These are phyloP conservation scores for Cystobasidium pallidum DNA, from an alignment of 1,284 basidiomycete genomes.

Conservation along the genomic window DNA sequence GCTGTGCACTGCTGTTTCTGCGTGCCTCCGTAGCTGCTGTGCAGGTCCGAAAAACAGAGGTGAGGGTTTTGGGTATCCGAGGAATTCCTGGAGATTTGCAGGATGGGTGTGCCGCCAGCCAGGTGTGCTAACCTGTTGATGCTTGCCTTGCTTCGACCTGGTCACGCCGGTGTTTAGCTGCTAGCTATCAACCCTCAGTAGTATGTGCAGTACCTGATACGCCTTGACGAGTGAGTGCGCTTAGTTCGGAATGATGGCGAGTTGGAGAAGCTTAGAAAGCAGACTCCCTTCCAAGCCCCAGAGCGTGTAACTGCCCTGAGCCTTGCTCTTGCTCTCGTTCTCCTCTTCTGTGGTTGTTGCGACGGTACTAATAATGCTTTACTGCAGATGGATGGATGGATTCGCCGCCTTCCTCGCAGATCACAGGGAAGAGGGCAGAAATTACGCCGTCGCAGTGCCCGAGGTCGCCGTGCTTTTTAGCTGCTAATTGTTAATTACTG, in stretches of 20 bases:
- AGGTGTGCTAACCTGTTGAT: background rate
- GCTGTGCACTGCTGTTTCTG: background rate
- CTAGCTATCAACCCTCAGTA: too few relatives aligned
- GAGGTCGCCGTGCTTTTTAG: background rate
- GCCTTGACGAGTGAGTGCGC: too few relatives aligned
- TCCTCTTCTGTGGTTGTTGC: too few relatives aligned
- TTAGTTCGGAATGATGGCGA: too few relatives aligned
- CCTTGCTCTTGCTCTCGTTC: background rate
- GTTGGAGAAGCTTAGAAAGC: too few relatives aligned
- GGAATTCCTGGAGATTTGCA: background rate
- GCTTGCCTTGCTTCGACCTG: background rate
- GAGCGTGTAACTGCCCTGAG: background rate
- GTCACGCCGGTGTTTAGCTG: too few relatives aligned
- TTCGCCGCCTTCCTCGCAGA: background rate
- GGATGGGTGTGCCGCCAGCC: background rate
- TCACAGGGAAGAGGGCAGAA: background rate
- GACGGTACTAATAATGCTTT: too few relatives aligned
- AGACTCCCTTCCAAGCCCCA: background rate
- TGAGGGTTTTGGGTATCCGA: background rate
- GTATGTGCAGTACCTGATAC: too few relatives aligned
- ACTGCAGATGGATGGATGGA: too few relatives aligned
- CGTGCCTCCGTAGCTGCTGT: slow-evolving; percentile 1
- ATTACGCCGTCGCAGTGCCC: background rate
- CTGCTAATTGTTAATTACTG: background rate
- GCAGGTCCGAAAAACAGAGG: background rate